Evolutionary conservation across 805 yeast species (phyloP), one percentile per base, ranked within the genome.

Genomic region (Isabelozyma gotoi): DNA sequence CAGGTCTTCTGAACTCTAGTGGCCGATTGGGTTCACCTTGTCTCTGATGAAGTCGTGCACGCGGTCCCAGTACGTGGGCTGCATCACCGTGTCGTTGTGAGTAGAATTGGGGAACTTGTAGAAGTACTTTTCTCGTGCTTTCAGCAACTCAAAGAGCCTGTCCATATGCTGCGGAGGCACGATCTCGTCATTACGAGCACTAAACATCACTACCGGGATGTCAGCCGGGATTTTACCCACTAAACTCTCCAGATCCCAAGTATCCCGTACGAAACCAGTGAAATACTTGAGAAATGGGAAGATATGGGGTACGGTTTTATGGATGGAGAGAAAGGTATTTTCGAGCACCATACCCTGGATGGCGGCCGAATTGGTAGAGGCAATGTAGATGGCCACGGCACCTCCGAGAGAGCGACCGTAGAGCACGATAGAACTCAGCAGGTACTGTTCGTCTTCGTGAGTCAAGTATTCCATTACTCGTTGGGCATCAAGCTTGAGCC

Each of bases 341-440:
- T 92, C 99, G 29, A 92, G 62, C 2, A 94, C 76, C 7, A 91
- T 52, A 1, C 85, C 96, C 42, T 74, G 73, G 11, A 88, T 68
- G 21, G 71, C 46, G 1, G 63, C 53, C 2, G 81, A 69, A 53
- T 74, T 77, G 17, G 73, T 74, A 2, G 88, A 73, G 0, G 94
- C 90, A 41, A 89, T 77, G 64, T 89, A 86, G 15, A 90, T 78
- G 6, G 95, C 89, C 29, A 88, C 96, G 0, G 98, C 99, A 3
- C 98, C 98, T 29, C 99, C 99, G 10, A 92, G 68, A 7, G 96
- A 88, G 39, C 97, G 74, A 2, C 98, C 98, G 59, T 90, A 90
- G 7, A 90, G 69, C 0, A 88, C 67, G 2, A 91, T 48, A 8
- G 81, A 67, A 1, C 85, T 73, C 39, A 71, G 62, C 39, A 70